Conservation (phyloP, 805 yeast genomes). For the Geotrichum ghanense region DNA sequence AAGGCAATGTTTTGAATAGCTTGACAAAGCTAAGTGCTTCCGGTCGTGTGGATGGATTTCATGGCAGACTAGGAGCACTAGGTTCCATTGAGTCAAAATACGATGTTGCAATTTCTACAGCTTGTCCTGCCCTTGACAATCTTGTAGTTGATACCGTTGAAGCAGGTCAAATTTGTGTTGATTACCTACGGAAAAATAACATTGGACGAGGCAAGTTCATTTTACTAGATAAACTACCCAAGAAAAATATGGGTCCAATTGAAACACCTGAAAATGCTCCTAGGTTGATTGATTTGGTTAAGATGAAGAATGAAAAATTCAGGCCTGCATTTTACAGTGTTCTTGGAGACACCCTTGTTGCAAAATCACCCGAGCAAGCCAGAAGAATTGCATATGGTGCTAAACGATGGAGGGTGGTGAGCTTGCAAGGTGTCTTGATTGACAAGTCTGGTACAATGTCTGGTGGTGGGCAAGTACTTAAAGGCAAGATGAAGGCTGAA, state of each 20-base stretch:
- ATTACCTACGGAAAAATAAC: conserved; percentile 66
- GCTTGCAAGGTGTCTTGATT: conserved; percentile 82
- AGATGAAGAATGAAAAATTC: conserved; percentile 55
- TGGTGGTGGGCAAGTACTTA: conserved; percentile 77
- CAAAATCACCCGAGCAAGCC: conserved; percentile 67
- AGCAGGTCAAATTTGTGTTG: conserved; percentile 68
- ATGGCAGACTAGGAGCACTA: conserved; percentile 84
- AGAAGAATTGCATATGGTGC: conserved; percentile 78
- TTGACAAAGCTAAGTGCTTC: conserved; percentile 58
- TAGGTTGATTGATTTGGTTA: conserved; percentile 73
- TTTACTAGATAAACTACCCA: conserved; percentile 60
- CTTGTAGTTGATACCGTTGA: conserved; percentile 78
- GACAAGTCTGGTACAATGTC: conserved; percentile 92
- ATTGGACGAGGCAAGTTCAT: conserved; percentile 87
- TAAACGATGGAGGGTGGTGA: conserved; percentile 78
- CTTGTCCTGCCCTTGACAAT: conserved; percentile 82
- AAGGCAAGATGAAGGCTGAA: conserved; percentile 59
- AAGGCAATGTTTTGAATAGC: conserved; percentile 60
- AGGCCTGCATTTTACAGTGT: conserved; percentile 85
- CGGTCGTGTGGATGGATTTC: conserved; percentile 75
- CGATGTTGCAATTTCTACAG: conserved; percentile 92
- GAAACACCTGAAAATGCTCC: conserved; percentile 68
- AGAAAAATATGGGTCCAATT: conserved; percentile 45
- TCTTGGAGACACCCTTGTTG: conserved; percentile 78
- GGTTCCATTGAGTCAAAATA: conserved; percentile 84